Percentiles rank a stretch among this genome's conserved stretches.
Conservation (phyloP, 176 grass and related monocot genomes). For the Oryza meridionalis region DNA sequence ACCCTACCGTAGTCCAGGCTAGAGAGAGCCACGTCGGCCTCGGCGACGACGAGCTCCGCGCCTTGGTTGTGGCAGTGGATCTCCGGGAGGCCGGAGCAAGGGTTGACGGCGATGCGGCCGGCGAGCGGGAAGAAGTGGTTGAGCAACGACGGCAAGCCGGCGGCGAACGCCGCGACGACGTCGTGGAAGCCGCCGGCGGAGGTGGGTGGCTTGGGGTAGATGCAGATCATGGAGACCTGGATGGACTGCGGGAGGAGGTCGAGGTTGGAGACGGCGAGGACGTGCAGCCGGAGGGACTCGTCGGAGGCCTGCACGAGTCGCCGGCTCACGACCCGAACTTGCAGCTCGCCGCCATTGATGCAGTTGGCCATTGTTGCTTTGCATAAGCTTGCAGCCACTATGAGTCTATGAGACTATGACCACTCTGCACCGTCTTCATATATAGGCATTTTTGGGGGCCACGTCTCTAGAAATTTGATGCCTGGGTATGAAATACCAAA, state of each 20-base stretch:
- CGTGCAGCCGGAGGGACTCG: background rate
- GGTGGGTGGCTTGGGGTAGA: slow-evolving; percentile 6
- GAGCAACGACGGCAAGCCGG: slow-evolving; percentile 35
- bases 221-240: slow-evolving; percentile 17
- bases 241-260: slow-evolving; percentile 24
- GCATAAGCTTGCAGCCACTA: no score
- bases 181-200: background rate
- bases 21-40: slow-evolving; percentile 21
- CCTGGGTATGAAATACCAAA: no score
- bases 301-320: slow-evolving; percentile 36
- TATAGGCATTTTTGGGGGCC: no score
- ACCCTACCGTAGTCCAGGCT: background rate
- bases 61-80: slow-evolving; percentile 15
- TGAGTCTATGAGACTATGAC: no score
- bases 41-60: slow-evolving; percentile 50
- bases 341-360: background rate
- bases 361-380: no score
- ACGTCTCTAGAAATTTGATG: no score
- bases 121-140: slow-evolving; percentile 38
- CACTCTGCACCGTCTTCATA: no score
- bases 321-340: background rate
- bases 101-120: slow-evolving; percentile 21
- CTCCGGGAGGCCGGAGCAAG: background rate
- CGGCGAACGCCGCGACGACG: slow-evolving; percentile 3
- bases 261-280: slow-evolving; percentile 44